Base-by-base conservation (phyloP, 805 yeast species). In the Helenozyma baotianmanensis region DNA sequence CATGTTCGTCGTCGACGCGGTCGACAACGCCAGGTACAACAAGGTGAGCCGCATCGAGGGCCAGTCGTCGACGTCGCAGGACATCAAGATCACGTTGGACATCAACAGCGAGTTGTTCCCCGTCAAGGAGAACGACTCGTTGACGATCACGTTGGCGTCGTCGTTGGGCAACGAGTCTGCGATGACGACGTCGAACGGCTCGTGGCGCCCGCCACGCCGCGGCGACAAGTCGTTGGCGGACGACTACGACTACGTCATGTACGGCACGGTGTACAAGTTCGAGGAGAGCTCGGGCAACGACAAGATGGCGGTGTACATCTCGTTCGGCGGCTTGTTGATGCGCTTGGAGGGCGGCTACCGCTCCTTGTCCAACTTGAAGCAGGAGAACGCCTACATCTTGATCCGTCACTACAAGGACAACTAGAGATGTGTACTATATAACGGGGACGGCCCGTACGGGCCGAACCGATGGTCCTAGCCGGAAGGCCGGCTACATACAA, bases 161-260 rank as follows among this genome's bases (percentile, higher is more conserved):
- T 70, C 88, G 2, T 68, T 90, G 36, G 72, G 73, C 22, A 67
- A 68, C 29, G 74, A 74, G 23, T 48, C 62, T 4, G 57, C 54
- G 42, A 65, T 40, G 70, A 66, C 51, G 55, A 71, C 58, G 10
- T 62, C 72, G 17, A 69, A 77, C 45, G 81, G 82, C 13, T 75
- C 83, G 16, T 82, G 90, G 89, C 74, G 88, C 57, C 87, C 85
- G 7, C 95, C 96, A 27, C 83, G 75, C 60, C 74, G 83, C 9
- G 84, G 81, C 38, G 96, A 88, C 47, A 76, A 82, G 53, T 76
- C 94, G 5, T 71, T 90, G 51, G 96, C 96, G 46, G 97, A 90
- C 58, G 97, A 92, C 55, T 90, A 88, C 66, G 97, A 90, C 60
- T 92, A 92, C 52, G 97, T 92, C 45, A 90, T 92, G 97, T 80